Evolutionary conservation across 2,329 filamentous ascomycete genomes (phyloP).

Genomic region (Pezizomycotina sp.): DNA sequence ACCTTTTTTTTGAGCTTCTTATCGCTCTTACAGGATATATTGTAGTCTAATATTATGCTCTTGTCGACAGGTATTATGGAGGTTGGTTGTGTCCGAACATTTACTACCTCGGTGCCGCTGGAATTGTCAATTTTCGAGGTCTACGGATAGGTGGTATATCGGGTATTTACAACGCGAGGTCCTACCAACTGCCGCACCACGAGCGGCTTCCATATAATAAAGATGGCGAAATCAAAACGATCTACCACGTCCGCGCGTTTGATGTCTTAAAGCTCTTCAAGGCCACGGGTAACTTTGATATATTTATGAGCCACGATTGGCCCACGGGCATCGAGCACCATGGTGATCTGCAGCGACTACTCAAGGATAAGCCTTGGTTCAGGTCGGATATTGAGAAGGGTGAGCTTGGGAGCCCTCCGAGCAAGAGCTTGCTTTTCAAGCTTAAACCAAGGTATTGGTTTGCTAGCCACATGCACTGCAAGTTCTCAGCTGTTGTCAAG

Average conservation of each 20-base stretch:
- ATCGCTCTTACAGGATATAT: too few relatives aligned
- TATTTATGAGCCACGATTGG: conserved; percentile 94
- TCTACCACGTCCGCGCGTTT: conserved; percentile 79
- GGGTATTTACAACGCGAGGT: conserved; percentile 85
- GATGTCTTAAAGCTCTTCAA: conserved; percentile 82
- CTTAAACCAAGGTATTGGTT: conserved; percentile 81
- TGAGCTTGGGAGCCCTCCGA: conserved; percentile 62
- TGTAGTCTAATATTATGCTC: too few relatives aligned
- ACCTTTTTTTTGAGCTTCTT: too few relatives aligned
- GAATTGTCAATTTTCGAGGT: conserved; percentile 67
- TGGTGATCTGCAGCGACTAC: conserved; percentile 54
- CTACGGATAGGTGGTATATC: conserved; percentile 78
- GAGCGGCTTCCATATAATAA: conserved; percentile 78
- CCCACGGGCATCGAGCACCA: conserved; percentile 64
- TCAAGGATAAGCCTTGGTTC: conserved; percentile 58
- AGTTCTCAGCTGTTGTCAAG: conserved; percentile 54
- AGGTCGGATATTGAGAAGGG: conserved; percentile 58
- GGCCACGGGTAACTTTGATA: conserved; percentile 70
- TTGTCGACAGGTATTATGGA: conserved; percentile 52
- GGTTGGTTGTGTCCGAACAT: conserved; percentile 96
- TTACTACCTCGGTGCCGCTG: conserved; percentile 89
- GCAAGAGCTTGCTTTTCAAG: conserved; percentile 62
- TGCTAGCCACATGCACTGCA: conserved; percentile 79
- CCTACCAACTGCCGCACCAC: conserved; percentile 68
- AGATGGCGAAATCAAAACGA: conserved; percentile 56